These are phyloP conservation scores for Alternaria arbusti DNA, from an alignment of 2,329 filamentous ascomycete genomes.

Conservation along the genomic window DNA sequence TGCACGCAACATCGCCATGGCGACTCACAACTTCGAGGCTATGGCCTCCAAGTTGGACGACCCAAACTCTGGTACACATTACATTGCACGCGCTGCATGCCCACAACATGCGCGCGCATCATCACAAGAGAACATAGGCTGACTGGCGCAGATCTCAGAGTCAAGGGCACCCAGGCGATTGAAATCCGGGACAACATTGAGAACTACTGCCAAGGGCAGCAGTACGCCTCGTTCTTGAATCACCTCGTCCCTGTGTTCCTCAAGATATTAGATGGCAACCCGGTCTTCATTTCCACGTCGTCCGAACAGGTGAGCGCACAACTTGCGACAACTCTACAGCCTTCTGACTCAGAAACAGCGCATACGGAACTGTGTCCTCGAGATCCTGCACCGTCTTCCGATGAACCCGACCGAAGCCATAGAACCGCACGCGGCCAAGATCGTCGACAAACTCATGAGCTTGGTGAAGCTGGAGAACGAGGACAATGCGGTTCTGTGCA, in stretches of 20 bases:
- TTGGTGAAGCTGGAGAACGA: constrained; percentile 93
- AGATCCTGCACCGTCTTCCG: constrained; percentile 89
- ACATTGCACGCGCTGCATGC: background rate
- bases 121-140: constrained; percentile 12
- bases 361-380: constrained; percentile 89
- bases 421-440: constrained; percentile 85
- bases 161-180: constrained; percentile 81
- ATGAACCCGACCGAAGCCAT: constrained; percentile 77
- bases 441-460: constrained; percentile 88
- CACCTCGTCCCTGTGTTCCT: constrained; percentile 91
- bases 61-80: constrained; percentile 43
- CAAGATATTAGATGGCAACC: constrained; percentile 80
- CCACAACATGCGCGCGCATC: constrained; percentile 3
- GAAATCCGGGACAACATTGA: constrained; percentile 92
- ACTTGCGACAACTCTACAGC: background rate
- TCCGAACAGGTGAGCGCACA: constrained; percentile 75
- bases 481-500: constrained; percentile 96
- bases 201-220: constrained; percentile 77
- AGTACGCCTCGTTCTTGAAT: constrained; percentile 81
- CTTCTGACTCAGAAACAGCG: constrained; percentile 61
- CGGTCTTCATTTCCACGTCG: constrained; percentile 89
- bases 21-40: constrained; percentile 53
- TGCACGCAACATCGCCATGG: constrained; percentile 40
- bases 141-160: constrained; percentile 70
- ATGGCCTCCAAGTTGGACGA: constrained; percentile 57